phyloP scores from a whole-genome alignment of 192 early-diverging fungal species.

The Backusella parvicylindrica region DNA sequence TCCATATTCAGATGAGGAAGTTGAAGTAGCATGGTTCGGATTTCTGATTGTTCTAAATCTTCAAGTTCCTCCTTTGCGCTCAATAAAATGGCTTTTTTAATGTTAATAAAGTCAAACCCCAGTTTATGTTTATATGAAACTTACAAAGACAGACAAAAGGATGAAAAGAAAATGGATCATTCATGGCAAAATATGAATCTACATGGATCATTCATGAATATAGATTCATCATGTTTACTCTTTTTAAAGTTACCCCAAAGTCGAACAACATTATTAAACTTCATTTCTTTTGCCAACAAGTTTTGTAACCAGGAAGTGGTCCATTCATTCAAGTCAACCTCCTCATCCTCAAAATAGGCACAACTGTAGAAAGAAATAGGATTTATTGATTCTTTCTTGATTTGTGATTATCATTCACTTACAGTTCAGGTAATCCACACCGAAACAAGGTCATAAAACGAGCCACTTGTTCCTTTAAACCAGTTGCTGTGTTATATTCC shows the following conservation, averaged over 20 bases:
- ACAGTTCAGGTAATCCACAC: slow-evolving; percentile 80
- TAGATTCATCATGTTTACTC: not conserved
- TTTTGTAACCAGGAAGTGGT: slow-evolving; percentile 77
- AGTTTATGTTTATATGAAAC: not conserved
- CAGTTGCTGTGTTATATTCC: slow-evolving; percentile 56
- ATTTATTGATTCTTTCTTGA: not conserved
- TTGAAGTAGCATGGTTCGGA: slow-evolving; percentile 72
- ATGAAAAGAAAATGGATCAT: slow-evolving; percentile 74
- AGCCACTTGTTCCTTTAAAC: slow-evolving; percentile 72
- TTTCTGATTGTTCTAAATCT: slow-evolving; percentile 87
- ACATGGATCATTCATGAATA: not conserved
- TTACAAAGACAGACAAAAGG: slow-evolving; percentile 79
- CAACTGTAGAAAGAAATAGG: slow-evolving; percentile 31
- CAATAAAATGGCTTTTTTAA: slow-evolving; percentile 60
- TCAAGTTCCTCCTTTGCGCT: slow-evolving; percentile 74
- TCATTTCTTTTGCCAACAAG: slow-evolving; percentile 75
- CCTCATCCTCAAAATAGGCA: slow-evolving; percentile 92
- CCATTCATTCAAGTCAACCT: slow-evolving; percentile 86
- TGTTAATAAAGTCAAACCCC: not conserved
- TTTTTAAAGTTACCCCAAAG: slow-evolving; percentile 57
- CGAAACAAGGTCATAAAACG: slow-evolving; percentile 84
- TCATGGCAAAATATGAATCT: slow-evolving; percentile 81
- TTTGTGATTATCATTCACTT: slow-evolving; percentile 28
- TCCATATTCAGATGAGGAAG: slow-evolving; percentile 70
- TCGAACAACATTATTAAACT: slow-evolving; percentile 68